Evolutionary conservation across 345 rosid species (phyloP), one percentile per base, ranked within the genome.

Genomic region (Microthlaspi erraticum): DNA sequence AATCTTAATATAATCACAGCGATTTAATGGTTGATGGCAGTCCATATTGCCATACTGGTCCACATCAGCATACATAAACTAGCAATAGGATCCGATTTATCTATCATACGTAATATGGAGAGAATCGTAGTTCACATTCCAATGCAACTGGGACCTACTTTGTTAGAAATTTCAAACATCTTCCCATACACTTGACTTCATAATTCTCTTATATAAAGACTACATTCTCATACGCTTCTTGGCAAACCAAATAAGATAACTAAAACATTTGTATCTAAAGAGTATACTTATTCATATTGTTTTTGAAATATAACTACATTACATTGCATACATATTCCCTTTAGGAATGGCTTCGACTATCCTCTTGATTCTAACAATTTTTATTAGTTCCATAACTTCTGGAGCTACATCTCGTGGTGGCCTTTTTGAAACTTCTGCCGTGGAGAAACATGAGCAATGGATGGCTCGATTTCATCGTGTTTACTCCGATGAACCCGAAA

Each of bases 391-490:
- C 17, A 20, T 3, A 7, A 34, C 38, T 20, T 72, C 39, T 0
- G 11, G 7, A 53, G 70, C 64, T 19, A 61, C 60, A 17, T 60
- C 75, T 23, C 66, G 74, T 36, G 11, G 50, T 36, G 18, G 29
- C 10, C 37, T 37, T 17, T 70, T 70, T 61, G 85, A 84, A 64
- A 71, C 70, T 19, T 14, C 72, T 76, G 44, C 76, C 60, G 11
- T 16, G 1, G 63, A 72, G 69, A 79, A 66, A 75, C 79, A 82
- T 52, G 82, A 66, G 64, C 76, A 72, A 70, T 83, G 85, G 87
- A 75, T 68, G 79, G 31, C 34, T 43, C 32, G 60, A 14, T 70
- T 80, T 64, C 78, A 75, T 31, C 73, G 81, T 0, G 60, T 44
- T 39, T 83, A 86, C 38, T 14, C 51, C 0, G 62, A 62, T 26